phyloP scores from a whole-genome alignment of 2,329 filamentous ascomycete species.

The Hypomyces perniciosus region DNA sequence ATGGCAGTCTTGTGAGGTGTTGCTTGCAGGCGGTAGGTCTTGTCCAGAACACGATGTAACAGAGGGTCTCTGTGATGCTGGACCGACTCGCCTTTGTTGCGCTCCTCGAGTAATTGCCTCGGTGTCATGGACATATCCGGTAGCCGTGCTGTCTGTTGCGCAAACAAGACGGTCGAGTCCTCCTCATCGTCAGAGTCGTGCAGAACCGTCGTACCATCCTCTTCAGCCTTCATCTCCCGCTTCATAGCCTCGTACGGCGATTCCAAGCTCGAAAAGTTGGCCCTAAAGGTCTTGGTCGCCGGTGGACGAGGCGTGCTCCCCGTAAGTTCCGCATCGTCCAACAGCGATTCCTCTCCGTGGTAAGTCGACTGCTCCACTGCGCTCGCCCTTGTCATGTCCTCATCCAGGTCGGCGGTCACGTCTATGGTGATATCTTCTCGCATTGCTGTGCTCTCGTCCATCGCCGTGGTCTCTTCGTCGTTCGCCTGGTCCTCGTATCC shows the following conservation, averaged over 20 bases:
- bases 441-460: constrained; percentile 48
- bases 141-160: constrained; percentile 48
- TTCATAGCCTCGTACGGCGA: constrained; percentile 73
- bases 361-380: constrained; percentile 30
- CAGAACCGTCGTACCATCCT: constrained; percentile 30
- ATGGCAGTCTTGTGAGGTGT: constrained; percentile 64
- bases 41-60: constrained; percentile 87
- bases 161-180: constrained; percentile 44
- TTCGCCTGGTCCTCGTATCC: constrained; percentile 82
- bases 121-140: constrained; percentile 61
- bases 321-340: constrained; percentile 58
- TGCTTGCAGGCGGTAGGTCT: constrained; percentile 88
- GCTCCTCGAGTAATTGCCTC: constrained; percentile 31
- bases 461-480: constrained; percentile 51
- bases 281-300: constrained; percentile 42
- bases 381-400: constrained; percentile 33
- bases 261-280: constrained; percentile 58
- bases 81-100: constrained; percentile 28
- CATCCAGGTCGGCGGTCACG: constrained; percentile 36
- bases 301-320: constrained; percentile 63
- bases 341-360: constrained; percentile 55
- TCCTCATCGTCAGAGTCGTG: constrained; percentile 33
- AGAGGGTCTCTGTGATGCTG: constrained; percentile 61
- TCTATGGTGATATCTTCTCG: constrained; percentile 51
- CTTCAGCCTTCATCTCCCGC: constrained; percentile 54